These are phyloP conservation scores for Pleurotus tuoliensis DNA, from an alignment of 768 basidiomycete genomes.

Conservation along the genomic window DNA sequence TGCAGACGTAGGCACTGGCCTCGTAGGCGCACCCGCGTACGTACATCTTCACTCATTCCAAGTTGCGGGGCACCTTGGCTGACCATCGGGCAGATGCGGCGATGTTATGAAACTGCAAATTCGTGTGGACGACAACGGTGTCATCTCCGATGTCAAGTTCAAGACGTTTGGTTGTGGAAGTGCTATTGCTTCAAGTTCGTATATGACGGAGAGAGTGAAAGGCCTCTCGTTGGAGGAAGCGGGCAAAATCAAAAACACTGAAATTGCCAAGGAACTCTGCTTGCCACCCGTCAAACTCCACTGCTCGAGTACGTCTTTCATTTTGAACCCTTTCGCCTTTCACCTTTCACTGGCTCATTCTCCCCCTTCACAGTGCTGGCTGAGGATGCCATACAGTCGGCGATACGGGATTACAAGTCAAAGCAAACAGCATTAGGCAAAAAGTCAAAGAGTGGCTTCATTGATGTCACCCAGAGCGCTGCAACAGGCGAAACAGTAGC, in stretches of 20 bases:
- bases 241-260: constrained; percentile 96
- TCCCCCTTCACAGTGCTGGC: constrained; percentile 74
- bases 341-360: constrained; percentile 5
- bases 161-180: constrained; percentile 99
- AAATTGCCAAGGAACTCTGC: constrained; percentile 96
- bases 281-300: constrained; percentile 95
- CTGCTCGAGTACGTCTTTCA: constrained; percentile 73
- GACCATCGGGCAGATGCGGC: constrained; percentile 62
- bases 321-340: constrained; percentile 10
- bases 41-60: constrained; percentile 25
- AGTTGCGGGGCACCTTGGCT: not conserved
- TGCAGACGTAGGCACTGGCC: constrained; percentile 90
- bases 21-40: constrained; percentile 96
- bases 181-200: constrained; percentile 95
- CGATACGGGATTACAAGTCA: constrained; percentile 91
- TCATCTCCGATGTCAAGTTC: constrained; percentile 98
- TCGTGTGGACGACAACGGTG: constrained; percentile 88
- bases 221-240: constrained; percentile 93
- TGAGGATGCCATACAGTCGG: constrained; percentile 97
- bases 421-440: constrained; percentile 62
- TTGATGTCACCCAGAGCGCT: constrained; percentile 63
- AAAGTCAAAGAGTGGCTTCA: constrained; percentile 53
- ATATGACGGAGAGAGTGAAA: constrained; percentile 98
- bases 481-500: constrained; percentile 51
- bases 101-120: constrained; percentile 99